These are phyloP conservation scores for Microbotryum lychnidis-dioicae DNA, from an alignment of 1,284 basidiomycete genomes.

Conservation along the genomic window DNA sequence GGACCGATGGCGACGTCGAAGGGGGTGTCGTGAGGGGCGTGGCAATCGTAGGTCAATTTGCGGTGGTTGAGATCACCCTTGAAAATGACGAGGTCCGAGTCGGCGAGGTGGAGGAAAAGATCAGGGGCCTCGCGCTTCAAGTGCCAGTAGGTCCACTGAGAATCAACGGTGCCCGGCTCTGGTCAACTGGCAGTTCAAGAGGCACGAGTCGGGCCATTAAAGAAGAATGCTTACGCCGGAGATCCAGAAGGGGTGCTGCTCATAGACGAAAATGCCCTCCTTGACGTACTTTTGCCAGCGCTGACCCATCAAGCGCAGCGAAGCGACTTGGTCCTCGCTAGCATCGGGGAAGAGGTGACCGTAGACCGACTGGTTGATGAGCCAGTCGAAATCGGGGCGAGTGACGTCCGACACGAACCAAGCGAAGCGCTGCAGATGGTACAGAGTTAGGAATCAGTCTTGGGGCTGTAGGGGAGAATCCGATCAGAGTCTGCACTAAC, in stretches of 20 bases:
- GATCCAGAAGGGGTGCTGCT: slow-evolving; percentile 88
- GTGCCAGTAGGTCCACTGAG: slow-evolving; percentile 56
- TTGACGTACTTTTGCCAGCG: slow-evolving; percentile 96
- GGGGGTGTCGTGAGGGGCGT: slow-evolving; percentile 79
- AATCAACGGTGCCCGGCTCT: background rate
- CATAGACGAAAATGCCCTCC: slow-evolving; percentile 89
- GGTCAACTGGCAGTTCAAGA: slow-evolving; percentile 1
- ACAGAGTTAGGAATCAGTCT: background rate
- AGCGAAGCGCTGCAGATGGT: slow-evolving; percentile 50
- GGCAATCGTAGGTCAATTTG: slow-evolving; percentile 78
- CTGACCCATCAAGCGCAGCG: slow-evolving; percentile 67
- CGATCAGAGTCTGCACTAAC: slow-evolving; percentile 4
- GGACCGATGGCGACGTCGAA: slow-evolving; percentile 90
- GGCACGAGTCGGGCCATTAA: slow-evolving; percentile 4
- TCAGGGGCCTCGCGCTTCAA: slow-evolving; percentile 80
- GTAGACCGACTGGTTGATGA: slow-evolving; percentile 48
- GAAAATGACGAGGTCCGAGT: slow-evolving; percentile 87
- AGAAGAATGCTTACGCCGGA: slow-evolving; percentile 65
- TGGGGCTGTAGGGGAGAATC: slow-evolving; percentile 1
- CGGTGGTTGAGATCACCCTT: slow-evolving; percentile 93
- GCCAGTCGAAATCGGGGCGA: slow-evolving; percentile 91
- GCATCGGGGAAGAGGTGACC: slow-evolving; percentile 79
- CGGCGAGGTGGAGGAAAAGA: slow-evolving; percentile 84
- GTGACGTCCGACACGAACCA: slow-evolving; percentile 99
- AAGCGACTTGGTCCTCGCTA: slow-evolving; percentile 69